These are phyloP conservation scores for Aurantiochytrium sp. DNA, from an alignment of 108 stramenopile species.

Conservation along the genomic window DNA sequence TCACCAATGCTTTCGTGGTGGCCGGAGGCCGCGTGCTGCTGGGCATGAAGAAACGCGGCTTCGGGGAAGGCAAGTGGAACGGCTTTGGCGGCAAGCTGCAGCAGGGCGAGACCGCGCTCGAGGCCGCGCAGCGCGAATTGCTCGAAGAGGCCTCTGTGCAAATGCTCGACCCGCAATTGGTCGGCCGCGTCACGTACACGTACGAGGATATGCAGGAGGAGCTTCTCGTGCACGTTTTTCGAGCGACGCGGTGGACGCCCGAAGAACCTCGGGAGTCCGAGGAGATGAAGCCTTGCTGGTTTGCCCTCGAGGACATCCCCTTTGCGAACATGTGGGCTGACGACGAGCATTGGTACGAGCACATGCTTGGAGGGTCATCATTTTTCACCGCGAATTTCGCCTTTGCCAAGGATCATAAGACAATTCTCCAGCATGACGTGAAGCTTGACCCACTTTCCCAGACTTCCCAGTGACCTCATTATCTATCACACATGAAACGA, in stretches of 20 bases:
- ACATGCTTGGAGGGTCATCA: not conserved
- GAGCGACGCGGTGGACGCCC: not conserved
- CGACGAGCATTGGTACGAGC: constrained; percentile 26
- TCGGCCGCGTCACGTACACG: constrained; percentile 21
- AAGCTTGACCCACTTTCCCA: not conserved
- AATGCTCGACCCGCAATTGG: not conserved
- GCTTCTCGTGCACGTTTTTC: constrained; percentile 33
- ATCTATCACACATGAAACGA: no score
- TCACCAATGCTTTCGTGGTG: not conserved
- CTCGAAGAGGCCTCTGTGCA: constrained; percentile 24
- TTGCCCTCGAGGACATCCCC: constrained; percentile 11
- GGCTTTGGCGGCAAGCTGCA: constrained; percentile 42
- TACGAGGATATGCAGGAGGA: constrained; percentile 3
- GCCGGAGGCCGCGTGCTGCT: constrained; percentile 18
- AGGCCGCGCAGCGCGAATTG: constrained; percentile 28
- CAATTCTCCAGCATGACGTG: not conserved
- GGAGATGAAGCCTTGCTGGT: constrained; percentile 40
- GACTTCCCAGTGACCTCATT: no score
- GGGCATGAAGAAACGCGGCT: constrained; percentile 42
- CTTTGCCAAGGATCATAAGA: not conserved
- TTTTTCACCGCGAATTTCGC: not conserved
- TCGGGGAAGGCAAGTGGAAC: constrained; percentile 34
- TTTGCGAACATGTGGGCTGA: constrained; percentile 36
- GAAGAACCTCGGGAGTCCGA: constrained; percentile 22
- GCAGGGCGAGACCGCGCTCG: constrained; percentile 5